These are phyloP conservation scores for Annulohypoxylon moriforme DNA, from an alignment of 495 filamentous ascomycete species.

Conservation along the genomic window DNA sequence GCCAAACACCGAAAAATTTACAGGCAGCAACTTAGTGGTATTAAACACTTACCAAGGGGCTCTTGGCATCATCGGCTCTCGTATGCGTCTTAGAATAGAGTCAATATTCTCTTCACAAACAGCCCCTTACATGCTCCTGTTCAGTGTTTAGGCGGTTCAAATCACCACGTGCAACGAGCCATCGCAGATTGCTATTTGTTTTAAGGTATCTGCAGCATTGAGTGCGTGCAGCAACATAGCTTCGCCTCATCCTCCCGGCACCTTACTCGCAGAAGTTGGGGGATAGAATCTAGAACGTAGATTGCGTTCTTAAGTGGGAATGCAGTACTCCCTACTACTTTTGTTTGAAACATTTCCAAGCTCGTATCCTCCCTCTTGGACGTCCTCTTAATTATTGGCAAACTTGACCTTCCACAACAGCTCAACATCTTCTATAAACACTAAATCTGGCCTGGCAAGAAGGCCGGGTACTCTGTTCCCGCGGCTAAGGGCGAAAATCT, in stretches of 20 bases:
- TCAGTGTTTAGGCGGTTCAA: conserved; percentile 4
- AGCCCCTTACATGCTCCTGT: conserved; percentile 19
- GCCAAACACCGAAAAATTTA: not conserved
- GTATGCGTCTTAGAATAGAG: conserved; percentile 22
- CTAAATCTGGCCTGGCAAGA: conserved; percentile 3
- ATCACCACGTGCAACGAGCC: conserved; percentile 7
- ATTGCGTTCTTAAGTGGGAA: not conserved
- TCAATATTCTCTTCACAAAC: conserved; percentile 4
- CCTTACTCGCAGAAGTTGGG: conserved; percentile 13
- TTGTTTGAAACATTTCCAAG: conserved; percentile 27
- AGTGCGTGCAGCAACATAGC: conserved; percentile 13
- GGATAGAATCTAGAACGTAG: conserved; percentile 8
- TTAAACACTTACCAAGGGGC: not conserved
- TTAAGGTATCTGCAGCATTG: not conserved
- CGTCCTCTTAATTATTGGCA: conserved; percentile 15
- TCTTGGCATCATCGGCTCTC: not conserved
- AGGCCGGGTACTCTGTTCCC: not conserved
- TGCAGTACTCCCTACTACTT: not conserved
- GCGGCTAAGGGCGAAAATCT: not conserved
- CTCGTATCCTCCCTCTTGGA: conserved; percentile 15
- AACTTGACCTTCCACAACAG: conserved; percentile 28
- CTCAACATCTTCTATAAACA: conserved; percentile 1
- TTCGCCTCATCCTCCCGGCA: conserved; percentile 36
- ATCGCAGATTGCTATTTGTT: not conserved
- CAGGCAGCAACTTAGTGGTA: not conserved